phyloP scores from a whole-genome alignment of 1,139 yeast genomes.

The Yamadazyma buinensis region DNA sequence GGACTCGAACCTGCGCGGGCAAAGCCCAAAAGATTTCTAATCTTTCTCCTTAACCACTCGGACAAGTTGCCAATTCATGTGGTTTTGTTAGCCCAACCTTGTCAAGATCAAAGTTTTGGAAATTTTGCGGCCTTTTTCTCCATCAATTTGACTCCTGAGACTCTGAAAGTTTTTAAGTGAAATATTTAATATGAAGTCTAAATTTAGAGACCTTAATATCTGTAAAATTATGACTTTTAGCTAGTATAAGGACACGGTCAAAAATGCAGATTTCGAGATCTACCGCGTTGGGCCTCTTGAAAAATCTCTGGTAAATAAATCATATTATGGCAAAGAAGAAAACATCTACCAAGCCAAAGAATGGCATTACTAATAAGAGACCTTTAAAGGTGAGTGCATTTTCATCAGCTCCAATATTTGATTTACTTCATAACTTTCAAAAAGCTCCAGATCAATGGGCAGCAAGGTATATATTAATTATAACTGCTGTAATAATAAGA shows the following conservation, averaged over 20 bases:
- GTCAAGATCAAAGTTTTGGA: too few species aligned
- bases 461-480: conserved; percentile 71
- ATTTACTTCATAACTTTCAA: conserved; percentile 38
- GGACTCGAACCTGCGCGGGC: conserved; percentile 93
- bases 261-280: too few species aligned
- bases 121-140: too few species aligned
- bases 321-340: conserved; percentile 7
- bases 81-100: neutral
- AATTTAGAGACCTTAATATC: too few species aligned
- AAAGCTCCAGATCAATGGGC: conserved; percentile 86
- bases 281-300: conserved; percentile 3
- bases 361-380: neutral
- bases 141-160: too few species aligned
- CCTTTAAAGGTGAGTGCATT: conserved; percentile 17
- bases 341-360: neutral
- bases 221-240: too few species aligned
- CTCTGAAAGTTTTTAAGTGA: too few species aligned
- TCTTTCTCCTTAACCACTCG: conserved; percentile 54
- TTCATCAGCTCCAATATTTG: conserved; percentile 34
- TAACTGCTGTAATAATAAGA: conserved; percentile 72
- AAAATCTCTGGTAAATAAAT: neutral
- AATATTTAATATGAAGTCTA: too few species aligned
- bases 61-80: conserved; percentile 37
- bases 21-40: conserved; percentile 50
- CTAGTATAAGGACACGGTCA: too few species aligned